Evolutionary conservation across 495 filamentous ascomycete species (phyloP).

Genomic region (Podospora pseudoanserina): DNA sequence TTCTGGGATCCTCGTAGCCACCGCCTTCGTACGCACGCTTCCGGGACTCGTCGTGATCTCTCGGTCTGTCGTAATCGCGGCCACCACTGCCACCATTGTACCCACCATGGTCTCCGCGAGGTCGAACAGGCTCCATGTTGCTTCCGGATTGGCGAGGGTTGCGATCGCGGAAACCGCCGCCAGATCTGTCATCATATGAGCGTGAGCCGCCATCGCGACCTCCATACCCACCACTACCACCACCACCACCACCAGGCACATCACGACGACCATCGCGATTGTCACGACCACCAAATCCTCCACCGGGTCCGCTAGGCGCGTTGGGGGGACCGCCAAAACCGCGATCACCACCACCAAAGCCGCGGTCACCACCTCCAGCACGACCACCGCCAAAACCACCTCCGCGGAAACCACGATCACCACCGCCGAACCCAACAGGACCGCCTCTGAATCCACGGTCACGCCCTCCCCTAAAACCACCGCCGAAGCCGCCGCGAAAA

Average conservation of each 20-base stretch:
- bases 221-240: constrained; percentile 41
- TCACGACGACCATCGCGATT: constrained; percentile 45
- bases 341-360: constrained; percentile 44
- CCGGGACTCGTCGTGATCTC: constrained; percentile 56
- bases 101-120: constrained; percentile 33
- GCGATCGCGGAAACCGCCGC: constrained; percentile 59
- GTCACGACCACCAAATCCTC: constrained; percentile 36
- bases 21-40: constrained; percentile 62
- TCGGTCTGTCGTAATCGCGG: constrained; percentile 42
- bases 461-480: constrained; percentile 50
- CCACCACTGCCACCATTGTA: constrained; percentile 44
- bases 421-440: constrained; percentile 47
- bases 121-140: constrained; percentile 66
- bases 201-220: constrained; percentile 52
- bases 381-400: constrained; percentile 57
- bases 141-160: constrained; percentile 56
- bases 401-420: constrained; percentile 50
- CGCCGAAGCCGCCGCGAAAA: constrained; percentile 57
- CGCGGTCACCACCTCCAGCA: constrained; percentile 58
- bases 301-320: constrained; percentile 35
- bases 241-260: constrained; percentile 39
- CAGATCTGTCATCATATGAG: constrained; percentile 60
- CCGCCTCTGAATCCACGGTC: constrained; percentile 57
- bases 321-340: constrained; percentile 40
- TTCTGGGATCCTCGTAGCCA: constrained; percentile 73